Percentiles rank a stretch among this genome's conserved stretches.
Conservation (phyloP, 495 filamentous ascomycete species). For the Achaetomiella virescens region DNA sequence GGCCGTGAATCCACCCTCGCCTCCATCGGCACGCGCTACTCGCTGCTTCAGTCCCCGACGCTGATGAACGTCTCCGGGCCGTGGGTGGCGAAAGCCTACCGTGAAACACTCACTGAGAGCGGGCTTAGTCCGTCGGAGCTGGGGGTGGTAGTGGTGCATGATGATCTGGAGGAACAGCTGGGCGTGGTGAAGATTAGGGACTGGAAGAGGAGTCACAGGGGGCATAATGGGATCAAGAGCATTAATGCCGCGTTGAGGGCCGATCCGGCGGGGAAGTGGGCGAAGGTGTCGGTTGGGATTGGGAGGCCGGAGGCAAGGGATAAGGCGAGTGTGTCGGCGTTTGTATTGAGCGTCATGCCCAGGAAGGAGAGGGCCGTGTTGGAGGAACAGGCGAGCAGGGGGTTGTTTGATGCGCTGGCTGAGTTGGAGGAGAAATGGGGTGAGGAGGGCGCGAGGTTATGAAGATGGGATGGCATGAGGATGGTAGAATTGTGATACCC, state of each 20-base stretch:
- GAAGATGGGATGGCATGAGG: not conserved
- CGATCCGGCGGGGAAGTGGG: slow-evolving; percentile 26
- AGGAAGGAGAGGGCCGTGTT: slow-evolving; percentile 39
- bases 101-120: slow-evolving; percentile 31
- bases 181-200: slow-evolving; percentile 55
- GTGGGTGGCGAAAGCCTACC: slow-evolving; percentile 43
- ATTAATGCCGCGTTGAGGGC: slow-evolving; percentile 44
- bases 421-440: slow-evolving; percentile 41
- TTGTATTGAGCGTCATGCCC: slow-evolving; percentile 62
- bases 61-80: slow-evolving; percentile 71
- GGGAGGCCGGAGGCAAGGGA: slow-evolving; percentile 59
- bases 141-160: slow-evolving; percentile 67
- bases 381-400: slow-evolving; percentile 44
- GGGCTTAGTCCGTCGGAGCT: slow-evolving; percentile 31
- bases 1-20: slow-evolving; percentile 37
- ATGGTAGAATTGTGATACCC: not conserved
- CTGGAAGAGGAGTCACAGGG: slow-evolving; percentile 57
- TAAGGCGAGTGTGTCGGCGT: slow-evolving; percentile 51
- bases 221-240: slow-evolving; percentile 78
- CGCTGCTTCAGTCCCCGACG: slow-evolving; percentile 60
- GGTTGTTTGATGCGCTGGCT: slow-evolving; percentile 45
- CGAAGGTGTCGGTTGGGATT: slow-evolving; percentile 62
- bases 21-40: slow-evolving; percentile 46
- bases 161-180: slow-evolving; percentile 67
- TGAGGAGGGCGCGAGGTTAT: not conserved